A percentile compares a stretch with the other conserved stretches of the same genome.
Evolutionary conservation across 1,284 basidiomycete species (phyloP).

Genomic region (Kwoniella shivajii): DNA sequence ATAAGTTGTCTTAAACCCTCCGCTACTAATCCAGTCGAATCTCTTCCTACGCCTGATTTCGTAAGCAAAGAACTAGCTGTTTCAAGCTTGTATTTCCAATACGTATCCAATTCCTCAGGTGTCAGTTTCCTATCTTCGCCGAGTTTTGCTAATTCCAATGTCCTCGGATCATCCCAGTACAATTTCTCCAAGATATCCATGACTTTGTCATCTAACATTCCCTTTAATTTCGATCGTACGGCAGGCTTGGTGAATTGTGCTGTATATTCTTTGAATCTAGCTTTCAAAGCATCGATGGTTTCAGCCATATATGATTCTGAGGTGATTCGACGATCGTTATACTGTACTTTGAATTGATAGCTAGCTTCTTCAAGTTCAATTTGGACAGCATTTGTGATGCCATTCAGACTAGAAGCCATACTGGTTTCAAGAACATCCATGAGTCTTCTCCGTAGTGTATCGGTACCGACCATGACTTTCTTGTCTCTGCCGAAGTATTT

Average conservation of each 20-base stretch:
- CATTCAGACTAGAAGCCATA: constrained; percentile 93
- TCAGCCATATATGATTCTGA: constrained; percentile 98
- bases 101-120: constrained; percentile 76
- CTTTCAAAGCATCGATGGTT: constrained; percentile 90
- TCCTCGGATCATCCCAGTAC: constrained; percentile 92
- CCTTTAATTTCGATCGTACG: constrained; percentile 83
- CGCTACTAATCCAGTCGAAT: constrained; percentile 91
- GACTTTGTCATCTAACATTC: constrained; percentile 90
- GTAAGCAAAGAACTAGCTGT: constrained; percentile 89
- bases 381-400: constrained; percentile 94
- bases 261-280: constrained; percentile 84
- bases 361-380: constrained; percentile 93
- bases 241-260: constrained; percentile 85
- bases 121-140: constrained; percentile 68
- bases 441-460: constrained; percentile 80
- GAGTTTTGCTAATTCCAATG: constrained; percentile 72
- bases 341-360: constrained; percentile 99
- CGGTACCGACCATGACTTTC: constrained; percentile 80
- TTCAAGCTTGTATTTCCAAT: constrained; percentile 95
- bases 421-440: constrained; percentile 97
- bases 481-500: constrained; percentile 59
- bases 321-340: constrained; percentile 93
- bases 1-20: constrained; percentile 88
- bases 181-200: constrained; percentile 96
- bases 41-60: constrained; percentile 94